Conservation (phyloP, 306 rosid species). For the Cucumis hystrix region DNA sequence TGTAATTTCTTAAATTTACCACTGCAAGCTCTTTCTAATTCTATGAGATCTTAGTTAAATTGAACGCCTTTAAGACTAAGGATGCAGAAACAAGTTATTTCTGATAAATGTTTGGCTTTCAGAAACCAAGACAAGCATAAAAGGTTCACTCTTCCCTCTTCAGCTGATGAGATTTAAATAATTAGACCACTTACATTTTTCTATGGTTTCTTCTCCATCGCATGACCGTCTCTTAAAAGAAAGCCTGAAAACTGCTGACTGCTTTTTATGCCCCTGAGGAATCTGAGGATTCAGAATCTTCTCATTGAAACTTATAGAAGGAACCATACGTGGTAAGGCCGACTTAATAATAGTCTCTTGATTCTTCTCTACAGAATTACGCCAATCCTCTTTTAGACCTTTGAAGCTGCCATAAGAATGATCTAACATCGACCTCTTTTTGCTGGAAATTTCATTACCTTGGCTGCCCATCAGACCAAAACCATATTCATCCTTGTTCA, state of each 20-base stretch:
- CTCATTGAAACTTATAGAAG: slow-evolving; percentile 61
- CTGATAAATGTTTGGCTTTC: not conserved
- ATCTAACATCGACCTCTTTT: slow-evolving; percentile 26
- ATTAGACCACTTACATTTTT: slow-evolving; percentile 36
- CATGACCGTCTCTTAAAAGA: slow-evolving; percentile 74
- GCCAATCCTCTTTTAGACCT: slow-evolving; percentile 36
- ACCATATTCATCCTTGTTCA: slow-evolving; percentile 22
- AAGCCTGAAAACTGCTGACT: slow-evolving; percentile 56
- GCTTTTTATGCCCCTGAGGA: slow-evolving; percentile 36
- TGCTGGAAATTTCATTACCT: slow-evolving; percentile 19
- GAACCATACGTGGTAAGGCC: slow-evolving; percentile 23
- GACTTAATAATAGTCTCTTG: slow-evolving; percentile 13
- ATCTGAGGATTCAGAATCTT: slow-evolving; percentile 27
- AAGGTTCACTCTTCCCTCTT: not conserved
- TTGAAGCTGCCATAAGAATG: slow-evolving; percentile 49
- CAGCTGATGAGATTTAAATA: not conserved
- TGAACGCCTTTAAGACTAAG: not conserved
- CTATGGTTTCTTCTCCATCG: slow-evolving; percentile 52
- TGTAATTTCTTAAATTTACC: not conserved
- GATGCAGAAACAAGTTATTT: not conserved
- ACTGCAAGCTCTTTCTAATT: not conserved
- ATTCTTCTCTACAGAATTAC: slow-evolving; percentile 28
- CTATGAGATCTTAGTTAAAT: not conserved
- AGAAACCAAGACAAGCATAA: not conserved
- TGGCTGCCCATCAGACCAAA: slow-evolving; percentile 17